A percentile compares a stretch with the other conserved stretches of the same genome.
Evolutionary conservation across 805 yeast genomes (phyloP).

Genomic region (Middelhovenomyces tepae): DNA sequence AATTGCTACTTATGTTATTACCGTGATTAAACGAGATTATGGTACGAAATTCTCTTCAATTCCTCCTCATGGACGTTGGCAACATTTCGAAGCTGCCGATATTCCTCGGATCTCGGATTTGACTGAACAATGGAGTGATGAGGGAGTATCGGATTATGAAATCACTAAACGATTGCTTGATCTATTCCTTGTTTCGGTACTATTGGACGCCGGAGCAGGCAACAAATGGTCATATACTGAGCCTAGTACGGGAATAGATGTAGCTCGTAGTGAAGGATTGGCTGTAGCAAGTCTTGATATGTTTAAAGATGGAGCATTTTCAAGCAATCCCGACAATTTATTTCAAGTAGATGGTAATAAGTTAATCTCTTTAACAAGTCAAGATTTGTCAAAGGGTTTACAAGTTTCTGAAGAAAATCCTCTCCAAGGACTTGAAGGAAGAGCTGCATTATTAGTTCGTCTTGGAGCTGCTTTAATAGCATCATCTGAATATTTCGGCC

Average conservation of each 20-base stretch:
- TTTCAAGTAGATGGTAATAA: conserved; percentile 38
- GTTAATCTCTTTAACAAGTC: conserved; percentile 30
- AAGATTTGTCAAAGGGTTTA: conserved; percentile 34
- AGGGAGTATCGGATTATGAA: conserved; percentile 31
- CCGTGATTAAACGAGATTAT: conserved; percentile 39
- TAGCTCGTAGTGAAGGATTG: conserved; percentile 50
- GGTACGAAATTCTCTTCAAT: conserved; percentile 36
- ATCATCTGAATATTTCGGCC: conserved; percentile 38
- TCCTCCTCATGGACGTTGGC: conserved; percentile 65
- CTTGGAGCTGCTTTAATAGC: conserved; percentile 40
- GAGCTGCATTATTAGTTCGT: conserved; percentile 37
- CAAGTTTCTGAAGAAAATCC: conserved; percentile 43
- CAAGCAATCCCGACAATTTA: conserved; percentile 27
- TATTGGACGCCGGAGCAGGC: conserved; percentile 65
- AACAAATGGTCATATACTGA: conserved; percentile 45
- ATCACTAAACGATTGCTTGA: conserved; percentile 48
- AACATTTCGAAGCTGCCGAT: conserved; percentile 50
- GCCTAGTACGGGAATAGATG: conserved; percentile 23
- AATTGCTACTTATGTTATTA: conserved; percentile 39
- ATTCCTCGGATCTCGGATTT: conserved; percentile 36
- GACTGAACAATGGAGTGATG: conserved; percentile 31
- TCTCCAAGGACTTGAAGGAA: conserved; percentile 47
- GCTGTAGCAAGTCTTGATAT: conserved; percentile 53
- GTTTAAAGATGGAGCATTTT: conserved; percentile 42
- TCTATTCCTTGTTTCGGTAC: conserved; percentile 49